phyloP scores from a whole-genome alignment of 78 protist species.

The Pigoraptor vietnamica region DNA sequence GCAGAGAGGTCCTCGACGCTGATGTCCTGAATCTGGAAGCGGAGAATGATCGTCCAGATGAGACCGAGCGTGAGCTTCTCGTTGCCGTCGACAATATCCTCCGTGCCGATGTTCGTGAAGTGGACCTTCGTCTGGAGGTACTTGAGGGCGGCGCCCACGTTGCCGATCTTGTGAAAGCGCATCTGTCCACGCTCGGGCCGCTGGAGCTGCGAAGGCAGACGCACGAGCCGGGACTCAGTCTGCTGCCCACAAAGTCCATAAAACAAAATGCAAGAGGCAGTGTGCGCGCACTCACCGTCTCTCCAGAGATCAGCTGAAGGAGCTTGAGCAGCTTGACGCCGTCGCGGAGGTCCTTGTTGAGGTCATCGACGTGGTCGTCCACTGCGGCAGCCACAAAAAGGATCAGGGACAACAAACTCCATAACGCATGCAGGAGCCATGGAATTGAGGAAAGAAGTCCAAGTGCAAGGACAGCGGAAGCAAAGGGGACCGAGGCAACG shows the following conservation, averaged over 20 bases:
- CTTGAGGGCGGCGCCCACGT: constrained; percentile 6
- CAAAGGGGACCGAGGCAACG: neutral
- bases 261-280: too few relatives aligned
- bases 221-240: too few relatives aligned
- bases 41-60: constrained; percentile 60
- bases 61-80: constrained; percentile 56
- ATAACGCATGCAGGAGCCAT: neutral
- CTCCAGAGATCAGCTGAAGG: neutral
- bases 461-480: neutral
- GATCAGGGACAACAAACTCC: neutral
- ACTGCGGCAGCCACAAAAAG: neutral
- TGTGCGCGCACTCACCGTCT: neutral
- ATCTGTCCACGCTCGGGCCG: constrained; percentile 33
- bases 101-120: constrained; percentile 30
- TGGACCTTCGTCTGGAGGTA: constrained; percentile 7
- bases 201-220: neutral
- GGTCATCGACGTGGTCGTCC: neutral
- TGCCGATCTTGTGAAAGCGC: constrained; percentile 33
- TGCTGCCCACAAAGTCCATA: too few relatives aligned
- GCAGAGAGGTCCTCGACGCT: constrained; percentile 36
- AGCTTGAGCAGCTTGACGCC: constrained; percentile 1
- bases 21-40: constrained; percentile 45
- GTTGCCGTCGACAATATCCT: constrained; percentile 53
- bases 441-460: too few relatives aligned
- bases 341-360: neutral